A percentile compares a stretch with the other conserved stretches of the same genome.
Evolutionary conservation across 495 filamentous ascomycete species (phyloP).

Genomic region (Podospora anserina): DNA sequence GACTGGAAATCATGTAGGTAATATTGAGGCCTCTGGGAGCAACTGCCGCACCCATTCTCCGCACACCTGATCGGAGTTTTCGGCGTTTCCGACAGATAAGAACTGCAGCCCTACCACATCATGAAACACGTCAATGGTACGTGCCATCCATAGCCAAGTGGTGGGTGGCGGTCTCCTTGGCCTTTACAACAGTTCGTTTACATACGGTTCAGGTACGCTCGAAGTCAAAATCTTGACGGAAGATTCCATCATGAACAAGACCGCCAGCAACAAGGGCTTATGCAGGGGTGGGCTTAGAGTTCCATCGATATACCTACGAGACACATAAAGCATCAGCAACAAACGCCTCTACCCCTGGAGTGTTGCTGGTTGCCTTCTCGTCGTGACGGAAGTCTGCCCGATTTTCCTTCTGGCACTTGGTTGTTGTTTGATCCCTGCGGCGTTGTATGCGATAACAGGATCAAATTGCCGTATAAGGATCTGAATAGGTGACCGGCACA

Average conservation of each 20-base stretch:
- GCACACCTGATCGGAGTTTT: neutral
- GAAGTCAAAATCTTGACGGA: neutral
- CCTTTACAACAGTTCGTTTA: neutral
- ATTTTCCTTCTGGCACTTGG: neutral
- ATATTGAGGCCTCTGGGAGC: neutral
- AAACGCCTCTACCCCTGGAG: neutral
- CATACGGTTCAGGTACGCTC: neutral
- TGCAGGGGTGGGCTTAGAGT: neutral
- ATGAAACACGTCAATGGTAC: neutral
- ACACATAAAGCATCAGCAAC: too few species aligned
- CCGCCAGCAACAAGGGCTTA: neutral
- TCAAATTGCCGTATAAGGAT: neutral
- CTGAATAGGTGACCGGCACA: neutral
- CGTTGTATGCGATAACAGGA: neutral
- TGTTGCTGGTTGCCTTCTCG: too few species aligned
- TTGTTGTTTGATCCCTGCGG: neutral
- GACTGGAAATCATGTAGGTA: neutral
- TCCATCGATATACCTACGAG: too few species aligned
- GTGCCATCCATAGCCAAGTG: neutral
- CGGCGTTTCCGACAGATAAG: neutral
- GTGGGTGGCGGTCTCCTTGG: neutral
- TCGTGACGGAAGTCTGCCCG: neutral
- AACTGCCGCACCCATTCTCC: neutral
- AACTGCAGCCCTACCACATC: neutral
- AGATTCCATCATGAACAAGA: neutral